Evolutionary conservation across 202 grass and related monocot genomes (phyloP), one percentile per base, ranked within the genome.

Genomic region (Panicum virgatum): DNA sequence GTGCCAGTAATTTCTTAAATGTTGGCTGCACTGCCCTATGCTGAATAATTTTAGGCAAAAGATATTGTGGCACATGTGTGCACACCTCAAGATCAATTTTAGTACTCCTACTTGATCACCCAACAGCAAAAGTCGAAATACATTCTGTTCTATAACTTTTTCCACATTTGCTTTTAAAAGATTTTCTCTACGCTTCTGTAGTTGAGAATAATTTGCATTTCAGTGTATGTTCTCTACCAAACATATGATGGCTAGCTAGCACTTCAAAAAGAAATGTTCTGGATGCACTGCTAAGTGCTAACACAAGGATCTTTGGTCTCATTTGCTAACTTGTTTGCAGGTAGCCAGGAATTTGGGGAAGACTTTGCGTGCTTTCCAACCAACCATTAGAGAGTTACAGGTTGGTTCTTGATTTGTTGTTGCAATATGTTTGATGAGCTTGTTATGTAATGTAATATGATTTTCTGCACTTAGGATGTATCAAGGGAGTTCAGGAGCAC

Each of bases 401-500:
- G 96, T 98, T 80, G 20, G 69, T 66, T 86, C 23, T 12, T 60
- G 60, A 69, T 82, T 78, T 66, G 15, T 70, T 81, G 39, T 72
- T 81, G 73, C 20, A 26, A 7, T 68, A 4, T 74, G 22, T 75
- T 59, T 75, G 36, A 69, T 1, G 15, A 80, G 71, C 45, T 53
- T 72, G 27, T 45, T 39, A 53, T 0, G 0, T 36, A 77, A 47
- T 80, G 36, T 54, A 47, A 88, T 42, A 66, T 64, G 9, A 67
- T 69, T 74, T 68, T 73, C 44, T 80, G 47, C 68, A 32, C n/a
- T 76, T 73, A 98, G 96, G 89, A 98, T 60, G 96, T 98, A 44
- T 98, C 96, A 77, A 98, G 85, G 77, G 96, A 98, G 81, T 98
- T 98, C 87, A 93, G 81, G 87, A 98, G 73, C 89, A 98, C 90